A percentile compares a stretch with the other conserved stretches of the same genome.
Conservation (phyloP, 2,329 filamentous ascomycete species). For the Conoideocrella luteorostrata region DNA sequence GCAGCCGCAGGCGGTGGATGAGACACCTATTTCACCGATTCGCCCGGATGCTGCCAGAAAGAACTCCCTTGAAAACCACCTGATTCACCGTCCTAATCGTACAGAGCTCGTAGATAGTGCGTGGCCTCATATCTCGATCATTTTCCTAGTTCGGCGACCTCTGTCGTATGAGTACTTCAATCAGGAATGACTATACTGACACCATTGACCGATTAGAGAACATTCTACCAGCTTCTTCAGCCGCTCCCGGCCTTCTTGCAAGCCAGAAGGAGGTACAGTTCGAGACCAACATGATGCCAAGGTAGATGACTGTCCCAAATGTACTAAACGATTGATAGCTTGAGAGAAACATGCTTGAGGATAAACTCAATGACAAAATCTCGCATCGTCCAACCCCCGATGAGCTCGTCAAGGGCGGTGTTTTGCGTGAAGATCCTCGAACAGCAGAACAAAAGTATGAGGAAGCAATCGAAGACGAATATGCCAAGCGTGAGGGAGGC, state of each 20-base stretch:
- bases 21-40: constrained; percentile 46
- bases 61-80: constrained; percentile 67
- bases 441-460: constrained; percentile 50
- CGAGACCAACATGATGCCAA: constrained; percentile 14
- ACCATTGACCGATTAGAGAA: constrained; percentile 52
- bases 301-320: background rate
- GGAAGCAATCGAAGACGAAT: constrained; percentile 58
- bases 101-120: constrained; percentile 74
- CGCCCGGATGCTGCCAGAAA: constrained; percentile 48
- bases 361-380: constrained; percentile 82
- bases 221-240: constrained; percentile 73
- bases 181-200: no score
- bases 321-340: constrained; percentile 38
- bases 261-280: constrained; percentile 69
- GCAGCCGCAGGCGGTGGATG: constrained; percentile 33
- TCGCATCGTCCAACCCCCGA: constrained; percentile 70
- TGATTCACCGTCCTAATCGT: constrained; percentile 67
- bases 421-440: constrained; percentile 64
- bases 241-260: constrained; percentile 71
- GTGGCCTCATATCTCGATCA: no score
- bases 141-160: no score
- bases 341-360: constrained; percentile 79
- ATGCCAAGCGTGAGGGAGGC: constrained; percentile 56
- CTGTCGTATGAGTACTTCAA: no score
- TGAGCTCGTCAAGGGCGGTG: constrained; percentile 70